These are phyloP conservation scores for Chaetomiaceae sp. DNA, from an alignment of 2,329 filamentous ascomycete species.

Conservation along the genomic window DNA sequence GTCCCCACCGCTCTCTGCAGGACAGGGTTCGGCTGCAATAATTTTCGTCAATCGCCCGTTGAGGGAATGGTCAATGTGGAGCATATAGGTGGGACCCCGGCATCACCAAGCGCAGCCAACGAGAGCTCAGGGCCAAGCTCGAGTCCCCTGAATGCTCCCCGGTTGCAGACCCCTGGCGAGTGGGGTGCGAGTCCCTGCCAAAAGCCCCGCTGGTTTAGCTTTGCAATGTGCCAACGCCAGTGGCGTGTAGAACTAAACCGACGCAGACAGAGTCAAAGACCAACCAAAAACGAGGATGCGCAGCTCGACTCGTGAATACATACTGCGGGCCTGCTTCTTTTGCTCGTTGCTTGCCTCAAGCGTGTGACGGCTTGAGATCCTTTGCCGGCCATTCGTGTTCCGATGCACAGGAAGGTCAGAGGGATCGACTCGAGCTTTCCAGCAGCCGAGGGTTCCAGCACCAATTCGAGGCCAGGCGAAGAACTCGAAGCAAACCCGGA, in stretches of 20 bases:
- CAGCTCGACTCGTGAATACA: not conserved
- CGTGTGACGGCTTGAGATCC: no score
- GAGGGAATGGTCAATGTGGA: slow-evolving; percentile 16
- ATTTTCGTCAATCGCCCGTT: slow-evolving; percentile 24
- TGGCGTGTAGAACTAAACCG: no score
- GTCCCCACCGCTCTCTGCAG: slow-evolving; percentile 4
- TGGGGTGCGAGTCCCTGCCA: not conserved
- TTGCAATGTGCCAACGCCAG: not conserved
- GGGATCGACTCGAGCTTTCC: no score
- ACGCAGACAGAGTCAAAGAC: no score
- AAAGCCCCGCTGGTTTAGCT: not conserved
- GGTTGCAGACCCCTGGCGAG: slow-evolving; percentile 1
- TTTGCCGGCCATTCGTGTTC: no score
- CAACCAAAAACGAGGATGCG: not conserved
- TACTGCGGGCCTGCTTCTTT: not conserved
- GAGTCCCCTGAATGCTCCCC: slow-evolving; percentile 16
- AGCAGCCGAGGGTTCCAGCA: no score
- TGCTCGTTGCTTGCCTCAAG: not conserved
- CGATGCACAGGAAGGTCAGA: no score
- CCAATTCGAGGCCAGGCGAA: no score
- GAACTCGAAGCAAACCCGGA: no score
- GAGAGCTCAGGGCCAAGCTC: slow-evolving; percentile 3
- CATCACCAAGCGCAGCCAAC: slow-evolving; percentile 17
- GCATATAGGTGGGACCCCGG: slow-evolving; percentile 8
- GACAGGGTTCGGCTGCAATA: slow-evolving; percentile 22